Percentiles rank a stretch among this genome's conserved stretches.
Evolutionary conservation across 345 rosid species (phyloP).

Genomic region (Eutrema yunnanense): DNA sequence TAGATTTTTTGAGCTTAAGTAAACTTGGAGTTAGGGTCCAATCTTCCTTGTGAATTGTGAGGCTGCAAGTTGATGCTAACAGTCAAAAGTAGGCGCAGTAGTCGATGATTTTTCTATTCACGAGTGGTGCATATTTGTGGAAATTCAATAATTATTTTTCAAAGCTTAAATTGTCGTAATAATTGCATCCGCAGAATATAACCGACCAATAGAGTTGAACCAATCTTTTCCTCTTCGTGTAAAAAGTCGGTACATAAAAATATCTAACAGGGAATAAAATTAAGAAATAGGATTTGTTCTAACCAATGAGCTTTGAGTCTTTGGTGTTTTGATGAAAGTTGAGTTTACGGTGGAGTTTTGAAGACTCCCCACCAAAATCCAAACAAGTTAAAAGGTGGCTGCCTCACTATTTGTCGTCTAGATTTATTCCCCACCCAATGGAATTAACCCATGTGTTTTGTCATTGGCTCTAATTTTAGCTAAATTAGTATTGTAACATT

Average conservation of each 20-base stretch:
- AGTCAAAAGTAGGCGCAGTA: constrained; percentile 24
- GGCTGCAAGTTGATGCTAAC: constrained; percentile 17
- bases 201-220: constrained; percentile 2
- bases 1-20: not conserved
- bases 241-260: not conserved
- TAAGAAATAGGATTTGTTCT: not conserved
- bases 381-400: not conserved
- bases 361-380: constrained; percentile 17
- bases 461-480: not conserved
- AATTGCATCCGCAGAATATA: constrained; percentile 6
- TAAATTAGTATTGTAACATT: not conserved
- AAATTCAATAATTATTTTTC: not conserved
- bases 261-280: not conserved
- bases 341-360: constrained; percentile 16
- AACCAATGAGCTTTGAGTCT: constrained; percentile 23
- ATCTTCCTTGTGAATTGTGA: constrained; percentile 18
- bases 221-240: constrained; percentile 7
- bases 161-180: not conserved
- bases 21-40: not conserved
- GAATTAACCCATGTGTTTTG: constrained; percentile 15
- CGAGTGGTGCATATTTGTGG: constrained; percentile 9
- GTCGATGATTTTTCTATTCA: constrained; percentile 17
- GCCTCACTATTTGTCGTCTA: constrained; percentile 2
- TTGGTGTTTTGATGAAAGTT: constrained; percentile 12
- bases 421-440: not conserved